Percentiles rank a stretch among this genome's conserved stretches.
phyloP scores from a whole-genome alignment of 257 asterid genomes.

The Salvia miltiorrhiza region DNA sequence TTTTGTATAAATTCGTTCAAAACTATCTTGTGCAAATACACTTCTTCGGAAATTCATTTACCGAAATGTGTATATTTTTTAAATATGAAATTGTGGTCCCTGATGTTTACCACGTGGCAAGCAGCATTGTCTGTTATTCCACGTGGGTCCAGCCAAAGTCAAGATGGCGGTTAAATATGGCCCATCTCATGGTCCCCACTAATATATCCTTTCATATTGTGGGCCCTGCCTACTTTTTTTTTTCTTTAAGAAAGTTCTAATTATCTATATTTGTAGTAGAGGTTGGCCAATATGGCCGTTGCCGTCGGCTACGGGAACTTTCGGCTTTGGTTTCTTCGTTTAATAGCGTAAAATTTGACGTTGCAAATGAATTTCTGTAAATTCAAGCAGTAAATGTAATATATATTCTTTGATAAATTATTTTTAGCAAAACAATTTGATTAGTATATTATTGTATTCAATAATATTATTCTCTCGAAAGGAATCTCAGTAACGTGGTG shows the following conservation, averaged over 20 bases:
- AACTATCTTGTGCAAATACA: no score
- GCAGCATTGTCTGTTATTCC: constrained; percentile 30
- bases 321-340: constrained; percentile 9
- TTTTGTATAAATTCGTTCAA: no score
- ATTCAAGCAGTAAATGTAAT: neutral
- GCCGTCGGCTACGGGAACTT: constrained; percentile 14
- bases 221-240: no score
- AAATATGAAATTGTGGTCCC: no score
- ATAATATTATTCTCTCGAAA: neutral
- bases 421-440: no score
- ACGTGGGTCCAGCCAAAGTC: constrained; percentile 40
- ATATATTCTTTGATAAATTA: no score
- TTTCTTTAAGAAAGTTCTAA: neutral
- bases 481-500: constrained; percentile 2
- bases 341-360: neutral
- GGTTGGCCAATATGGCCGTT: constrained; percentile 12
- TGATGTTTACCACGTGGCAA: constrained; percentile 55
- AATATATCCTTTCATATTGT: neutral
- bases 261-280: neutral
- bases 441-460: no score
- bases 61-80: no score
- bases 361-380: no score
- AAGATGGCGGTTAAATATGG: constrained; percentile 39
- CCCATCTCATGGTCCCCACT: constrained; percentile 21
- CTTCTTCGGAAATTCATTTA: no score